Percentiles rank a stretch among this genome's conserved stretches.
These are phyloP conservation scores for Leishmania martiniquensis DNA, from an alignment of 208 protist genomes.

Conservation along the genomic window DNA sequence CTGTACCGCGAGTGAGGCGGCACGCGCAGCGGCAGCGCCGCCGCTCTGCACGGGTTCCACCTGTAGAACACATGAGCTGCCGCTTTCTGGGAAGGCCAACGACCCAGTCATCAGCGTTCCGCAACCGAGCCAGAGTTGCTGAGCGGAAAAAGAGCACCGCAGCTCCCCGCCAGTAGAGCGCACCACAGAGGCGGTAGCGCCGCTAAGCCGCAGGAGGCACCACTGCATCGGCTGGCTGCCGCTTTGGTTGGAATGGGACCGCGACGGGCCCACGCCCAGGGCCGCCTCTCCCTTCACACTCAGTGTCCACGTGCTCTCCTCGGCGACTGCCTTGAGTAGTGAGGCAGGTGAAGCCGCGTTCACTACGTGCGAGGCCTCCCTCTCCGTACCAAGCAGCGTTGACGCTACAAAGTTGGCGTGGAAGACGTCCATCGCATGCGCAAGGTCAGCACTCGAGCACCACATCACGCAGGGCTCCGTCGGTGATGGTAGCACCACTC, in stretches of 20 bases:
- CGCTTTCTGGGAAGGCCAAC: not conserved
- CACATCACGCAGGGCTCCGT: slow-evolving; percentile 11
- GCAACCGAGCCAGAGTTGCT: slow-evolving; percentile 2
- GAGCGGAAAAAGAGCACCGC: not conserved
- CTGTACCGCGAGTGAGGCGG: not conserved
- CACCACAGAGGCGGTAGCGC: not conserved
- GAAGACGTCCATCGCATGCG: slow-evolving; percentile 11
- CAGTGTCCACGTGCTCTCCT: slow-evolving; percentile 18
- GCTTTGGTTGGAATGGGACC: slow-evolving; percentile 1
- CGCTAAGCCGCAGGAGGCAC: slow-evolving; percentile 4
- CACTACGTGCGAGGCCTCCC: not conserved
- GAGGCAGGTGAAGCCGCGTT: slow-evolving; percentile 16
- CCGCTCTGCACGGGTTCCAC: not conserved
- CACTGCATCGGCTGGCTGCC: not conserved
- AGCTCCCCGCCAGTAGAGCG: slow-evolving; percentile 1
- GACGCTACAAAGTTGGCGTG: slow-evolving; percentile 22
- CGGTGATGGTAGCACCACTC: slow-evolving; percentile 9
- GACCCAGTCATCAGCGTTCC: not conserved
- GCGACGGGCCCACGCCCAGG: not conserved
- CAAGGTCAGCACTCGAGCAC: slow-evolving; percentile 8
- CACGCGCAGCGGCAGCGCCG: not conserved
- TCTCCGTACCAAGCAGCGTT: too few relatives aligned
- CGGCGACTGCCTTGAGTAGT: slow-evolving; percentile 7
- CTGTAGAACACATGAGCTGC: not conserved
- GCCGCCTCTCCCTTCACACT: slow-evolving; percentile 1